Conservation (phyloP, 2,329 filamentous ascomycete species). For the Fusarium oxysporum region DNA sequence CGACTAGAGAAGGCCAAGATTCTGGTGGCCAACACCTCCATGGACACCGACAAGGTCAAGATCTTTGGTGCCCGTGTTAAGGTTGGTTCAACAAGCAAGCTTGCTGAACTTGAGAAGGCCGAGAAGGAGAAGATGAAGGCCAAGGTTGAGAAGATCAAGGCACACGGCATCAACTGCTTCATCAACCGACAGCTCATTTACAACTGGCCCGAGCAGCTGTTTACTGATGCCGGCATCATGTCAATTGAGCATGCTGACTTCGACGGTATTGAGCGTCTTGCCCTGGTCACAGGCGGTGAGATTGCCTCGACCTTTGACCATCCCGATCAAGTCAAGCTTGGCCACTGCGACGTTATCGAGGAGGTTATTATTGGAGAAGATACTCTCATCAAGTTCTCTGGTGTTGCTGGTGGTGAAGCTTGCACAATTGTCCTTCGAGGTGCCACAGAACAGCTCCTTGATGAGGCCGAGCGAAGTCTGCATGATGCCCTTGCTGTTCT, state of each 20-base stretch:
- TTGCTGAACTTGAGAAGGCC: conserved; percentile 98
- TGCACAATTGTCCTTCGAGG: conserved; percentile 97
- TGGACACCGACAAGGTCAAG: conserved; percentile 99
- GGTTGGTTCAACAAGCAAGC: conserved; percentile 94
- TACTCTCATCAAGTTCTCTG: conserved; percentile 96
- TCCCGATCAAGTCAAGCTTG: conserved; percentile 95
- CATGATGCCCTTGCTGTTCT: conserved; percentile 97
- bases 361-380: conserved; percentile 99
- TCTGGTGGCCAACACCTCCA: conserved; percentile 95
- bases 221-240: conserved; percentile 96
- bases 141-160: conserved; percentile 99
- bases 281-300: conserved; percentile 95
- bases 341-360: conserved; percentile 94
- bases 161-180: conserved; percentile 99
- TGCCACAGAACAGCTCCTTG: conserved; percentile 94
- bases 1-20: conserved; percentile 98
- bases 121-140: conserved; percentile 99
- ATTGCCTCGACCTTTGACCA: conserved; percentile 98
- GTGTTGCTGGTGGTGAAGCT: conserved; percentile 90
- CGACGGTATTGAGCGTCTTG: conserved; percentile 94
- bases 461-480: conserved; percentile 94
- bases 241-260: conserved; percentile 99
- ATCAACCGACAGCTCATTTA: conserved; percentile 99
- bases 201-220: conserved; percentile 99
- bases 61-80: conserved; percentile 98